phyloP scores from a whole-genome alignment of 345 rosid genomes.

The Aurinia saxatilis region DNA sequence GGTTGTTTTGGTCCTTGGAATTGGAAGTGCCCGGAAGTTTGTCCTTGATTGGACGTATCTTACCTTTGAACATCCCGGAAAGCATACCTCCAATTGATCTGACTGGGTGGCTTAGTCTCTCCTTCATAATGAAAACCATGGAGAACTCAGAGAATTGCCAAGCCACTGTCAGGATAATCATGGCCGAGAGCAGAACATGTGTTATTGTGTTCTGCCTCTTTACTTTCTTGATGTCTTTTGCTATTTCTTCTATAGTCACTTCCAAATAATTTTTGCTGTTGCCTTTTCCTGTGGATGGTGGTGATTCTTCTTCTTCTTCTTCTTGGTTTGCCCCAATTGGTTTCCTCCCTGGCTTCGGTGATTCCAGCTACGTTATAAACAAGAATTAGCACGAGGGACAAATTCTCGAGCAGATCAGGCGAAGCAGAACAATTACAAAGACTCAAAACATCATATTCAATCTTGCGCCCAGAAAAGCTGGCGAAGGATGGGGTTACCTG shows the following conservation, averaged over 20 bases:
- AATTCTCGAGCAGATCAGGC: too few relatives aligned
- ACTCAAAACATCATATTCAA: neutral
- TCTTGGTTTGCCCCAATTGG: neutral
- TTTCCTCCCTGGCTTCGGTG: conserved; percentile 18
- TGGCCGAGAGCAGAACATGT: conserved; percentile 56
- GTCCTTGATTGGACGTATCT: conserved; percentile 8
- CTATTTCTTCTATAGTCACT: conserved; percentile 36
- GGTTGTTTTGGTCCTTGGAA: neutral
- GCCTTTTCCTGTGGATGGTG: neutral
- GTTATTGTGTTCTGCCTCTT: conserved; percentile 65
- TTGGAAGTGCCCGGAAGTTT: conserved; percentile 5
- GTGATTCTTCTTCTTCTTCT: conserved; percentile 3
- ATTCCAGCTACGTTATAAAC: conserved; percentile 38
- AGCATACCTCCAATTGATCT: conserved; percentile 48
- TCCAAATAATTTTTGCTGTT: neutral
- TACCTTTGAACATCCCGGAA: conserved; percentile 31
- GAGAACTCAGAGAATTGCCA: conserved; percentile 86
- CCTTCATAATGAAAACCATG: conserved; percentile 45
- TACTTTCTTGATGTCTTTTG: conserved; percentile 50
- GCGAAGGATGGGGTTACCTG: conserved; percentile 40
- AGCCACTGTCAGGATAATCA: conserved; percentile 54
- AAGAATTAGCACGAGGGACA: neutral
- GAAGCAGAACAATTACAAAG: neutral
- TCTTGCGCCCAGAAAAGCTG: too few relatives aligned
- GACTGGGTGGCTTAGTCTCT: conserved; percentile 58